A percentile compares a stretch with the other conserved stretches of the same genome.
Conservation (phyloP, 306 rosid species). For the Argentina anserina region DNA sequence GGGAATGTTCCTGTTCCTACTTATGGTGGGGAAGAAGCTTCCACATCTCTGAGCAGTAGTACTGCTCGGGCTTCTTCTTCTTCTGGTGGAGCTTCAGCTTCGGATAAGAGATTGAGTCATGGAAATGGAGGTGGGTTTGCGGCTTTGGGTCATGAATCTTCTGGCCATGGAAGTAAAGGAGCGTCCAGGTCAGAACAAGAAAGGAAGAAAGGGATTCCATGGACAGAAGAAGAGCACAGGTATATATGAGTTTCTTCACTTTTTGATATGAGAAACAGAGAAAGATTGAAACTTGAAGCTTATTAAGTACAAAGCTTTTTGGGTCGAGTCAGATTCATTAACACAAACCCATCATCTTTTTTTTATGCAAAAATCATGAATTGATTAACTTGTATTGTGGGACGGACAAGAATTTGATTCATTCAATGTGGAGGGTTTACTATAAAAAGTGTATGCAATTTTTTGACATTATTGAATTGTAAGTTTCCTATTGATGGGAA, state of each 20-base stretch:
- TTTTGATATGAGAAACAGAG: neutral
- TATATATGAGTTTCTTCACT: slow-evolving; percentile 22
- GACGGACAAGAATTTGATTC: neutral
- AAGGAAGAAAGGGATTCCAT: slow-evolving; percentile 89
- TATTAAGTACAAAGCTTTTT: neutral
- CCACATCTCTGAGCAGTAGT: slow-evolving; percentile 34
- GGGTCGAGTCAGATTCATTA: neutral
- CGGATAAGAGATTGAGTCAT: slow-evolving; percentile 64
- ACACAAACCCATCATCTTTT: neutral
- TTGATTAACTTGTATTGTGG: neutral
- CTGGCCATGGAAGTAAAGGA: slow-evolving; percentile 61
- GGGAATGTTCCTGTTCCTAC: slow-evolving; percentile 66
- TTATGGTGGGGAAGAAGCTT: slow-evolving; percentile 49
- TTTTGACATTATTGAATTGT: neutral
- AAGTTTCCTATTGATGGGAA: neutral
- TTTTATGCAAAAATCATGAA: neutral
- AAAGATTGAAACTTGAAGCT: neutral
- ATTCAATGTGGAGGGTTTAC: neutral
- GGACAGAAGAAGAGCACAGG: slow-evolving; percentile 99
- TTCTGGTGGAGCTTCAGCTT: slow-evolving; percentile 50
- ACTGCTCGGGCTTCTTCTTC: slow-evolving; percentile 32
- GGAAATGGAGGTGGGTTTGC: slow-evolving; percentile 59
- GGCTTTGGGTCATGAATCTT: slow-evolving; percentile 55
- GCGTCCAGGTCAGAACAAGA: slow-evolving; percentile 93
- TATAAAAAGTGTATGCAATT: neutral